Evolutionary conservation across 306 rosid genomes (phyloP).

Genomic region (Fragaria vesca): DNA sequence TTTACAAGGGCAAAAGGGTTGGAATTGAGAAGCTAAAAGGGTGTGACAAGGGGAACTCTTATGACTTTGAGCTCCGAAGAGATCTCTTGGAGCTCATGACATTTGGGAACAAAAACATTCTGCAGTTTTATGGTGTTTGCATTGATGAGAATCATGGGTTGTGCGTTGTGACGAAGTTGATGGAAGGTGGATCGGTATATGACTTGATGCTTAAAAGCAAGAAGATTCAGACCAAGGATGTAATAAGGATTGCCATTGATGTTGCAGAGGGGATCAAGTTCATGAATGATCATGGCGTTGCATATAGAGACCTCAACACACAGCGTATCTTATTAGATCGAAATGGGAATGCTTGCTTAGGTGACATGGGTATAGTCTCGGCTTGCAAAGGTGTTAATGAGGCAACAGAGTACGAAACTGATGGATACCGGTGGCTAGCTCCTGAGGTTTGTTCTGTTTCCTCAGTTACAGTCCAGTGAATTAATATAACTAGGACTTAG

Average conservation of each 20-base stretch:
- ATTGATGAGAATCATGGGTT: conserved; percentile 89
- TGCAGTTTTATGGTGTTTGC: conserved; percentile 75
- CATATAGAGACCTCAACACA: conserved; percentile 78
- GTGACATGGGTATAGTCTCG: conserved; percentile 83
- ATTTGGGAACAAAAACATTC: conserved; percentile 77
- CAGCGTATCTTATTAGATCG: conserved; percentile 81
- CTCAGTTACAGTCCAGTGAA: conserved; percentile 22
- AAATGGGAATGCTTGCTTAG: conserved; percentile 87
- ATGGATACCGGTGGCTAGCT: conserved; percentile 96
- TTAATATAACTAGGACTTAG: conserved; percentile 2
- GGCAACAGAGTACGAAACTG: conserved; percentile 89
- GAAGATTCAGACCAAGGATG: conserved; percentile 75
- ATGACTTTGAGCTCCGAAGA: conserved; percentile 73
- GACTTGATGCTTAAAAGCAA: conserved; percentile 71
- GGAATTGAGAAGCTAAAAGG: conserved; percentile 91
- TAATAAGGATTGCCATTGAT: conserved; percentile 70
- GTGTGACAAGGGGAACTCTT: conserved; percentile 87
- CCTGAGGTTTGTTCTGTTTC: conserved; percentile 75
- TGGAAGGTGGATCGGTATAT: conserved; percentile 86
- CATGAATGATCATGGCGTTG: conserved; percentile 80
- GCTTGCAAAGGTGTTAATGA: conserved; percentile 84
- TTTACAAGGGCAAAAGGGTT: conserved; percentile 80
- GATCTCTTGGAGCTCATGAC: conserved; percentile 86
- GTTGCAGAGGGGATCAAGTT: conserved; percentile 91
- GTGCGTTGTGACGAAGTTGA: conserved; percentile 80